Base-by-base conservation (phyloP, 1,139 yeast species). In the Lizanozyma gosingica region DNA sequence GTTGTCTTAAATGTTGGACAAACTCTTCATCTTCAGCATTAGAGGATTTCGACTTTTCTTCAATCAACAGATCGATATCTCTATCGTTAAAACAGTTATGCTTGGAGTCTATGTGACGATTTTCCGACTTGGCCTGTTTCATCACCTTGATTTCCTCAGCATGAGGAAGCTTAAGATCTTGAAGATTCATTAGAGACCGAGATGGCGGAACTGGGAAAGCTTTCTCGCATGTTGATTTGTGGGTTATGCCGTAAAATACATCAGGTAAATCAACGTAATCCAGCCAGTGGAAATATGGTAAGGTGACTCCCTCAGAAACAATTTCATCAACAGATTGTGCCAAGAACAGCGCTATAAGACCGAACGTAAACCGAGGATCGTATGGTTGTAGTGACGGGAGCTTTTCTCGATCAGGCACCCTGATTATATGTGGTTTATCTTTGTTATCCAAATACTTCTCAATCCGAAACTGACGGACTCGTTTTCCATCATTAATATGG, bases 331-430 rank as follows among this genome's bases (percentile, higher is more conserved):
- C 6, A 6, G 29, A 22, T 22, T 22, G 29, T 6, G 29, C 6
- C 11, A 22, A 22, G 11, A 6, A 22, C 29, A 22, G 29, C 11
- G 29, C 29, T 11, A 22, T 6, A 11, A 35, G 36, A 11, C 59
- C 58, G 15, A 68, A 39, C 4, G 73, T 67, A 43, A 68, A 59
- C 35, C 74, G 49, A 1, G 74, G 73, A 40, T 69, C 75, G 45
- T 62, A 68, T 1, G 72, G 72, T 43, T 60, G 68, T 6, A 63
- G 6, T 22, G 29, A 11, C n/a, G 11, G 29, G 11, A 22, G 29
- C 29, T 22, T 22, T 6, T 22, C 29, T 6, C 11, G 29, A 6
- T 22, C 29, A 6, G 11, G 29, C 6, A 22, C 29, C 11, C 29
- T 22, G 11, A 22, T 22, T 6, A 22, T 11, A 22, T 22, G 29